Conservation (phyloP, 768 basidiomycete species). For the Suillus americanus region DNA sequence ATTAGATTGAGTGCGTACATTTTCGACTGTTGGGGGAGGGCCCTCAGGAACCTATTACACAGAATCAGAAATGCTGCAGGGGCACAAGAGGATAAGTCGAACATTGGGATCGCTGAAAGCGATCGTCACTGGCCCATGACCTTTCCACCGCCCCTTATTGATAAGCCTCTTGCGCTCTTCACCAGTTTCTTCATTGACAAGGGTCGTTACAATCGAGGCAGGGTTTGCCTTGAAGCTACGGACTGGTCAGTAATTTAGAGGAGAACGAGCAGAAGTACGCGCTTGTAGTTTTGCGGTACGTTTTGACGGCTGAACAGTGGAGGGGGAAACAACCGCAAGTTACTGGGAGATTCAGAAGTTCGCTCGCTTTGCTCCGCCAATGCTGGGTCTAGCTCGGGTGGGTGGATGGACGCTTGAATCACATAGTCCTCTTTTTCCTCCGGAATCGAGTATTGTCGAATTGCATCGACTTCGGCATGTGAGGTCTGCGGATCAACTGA, state of each 20-base stretch:
- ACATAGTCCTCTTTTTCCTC: slow-evolving; percentile 67
- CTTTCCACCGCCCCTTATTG: slow-evolving; percentile 85
- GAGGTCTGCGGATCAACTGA: slow-evolving; percentile 5
- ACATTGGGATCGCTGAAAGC: slow-evolving; percentile 60
- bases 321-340: slow-evolving; percentile 79
- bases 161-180: slow-evolving; percentile 82
- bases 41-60: slow-evolving; percentile 58
- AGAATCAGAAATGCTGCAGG: slow-evolving; percentile 8
- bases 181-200: slow-evolving; percentile 72
- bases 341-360: slow-evolving; percentile 41
- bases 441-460: slow-evolving; percentile 69
- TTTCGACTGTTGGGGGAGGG: slow-evolving; percentile 62
- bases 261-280: slow-evolving; percentile 11
- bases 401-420: slow-evolving; percentile 28
- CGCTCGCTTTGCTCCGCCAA: slow-evolving; percentile 23
- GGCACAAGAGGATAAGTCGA: neutral
- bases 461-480: slow-evolving; percentile 58
- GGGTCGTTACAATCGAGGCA: slow-evolving; percentile 67
- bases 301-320: slow-evolving; percentile 85
- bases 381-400: slow-evolving; percentile 53
- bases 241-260: neutral
- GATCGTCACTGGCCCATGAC: slow-evolving; percentile 72
- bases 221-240: slow-evolving; percentile 75
- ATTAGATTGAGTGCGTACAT: slow-evolving; percentile 54
- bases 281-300: slow-evolving; percentile 84